Conservation (phyloP, 441 rosid genomes). For the Francoa sonchifolia region DNA sequence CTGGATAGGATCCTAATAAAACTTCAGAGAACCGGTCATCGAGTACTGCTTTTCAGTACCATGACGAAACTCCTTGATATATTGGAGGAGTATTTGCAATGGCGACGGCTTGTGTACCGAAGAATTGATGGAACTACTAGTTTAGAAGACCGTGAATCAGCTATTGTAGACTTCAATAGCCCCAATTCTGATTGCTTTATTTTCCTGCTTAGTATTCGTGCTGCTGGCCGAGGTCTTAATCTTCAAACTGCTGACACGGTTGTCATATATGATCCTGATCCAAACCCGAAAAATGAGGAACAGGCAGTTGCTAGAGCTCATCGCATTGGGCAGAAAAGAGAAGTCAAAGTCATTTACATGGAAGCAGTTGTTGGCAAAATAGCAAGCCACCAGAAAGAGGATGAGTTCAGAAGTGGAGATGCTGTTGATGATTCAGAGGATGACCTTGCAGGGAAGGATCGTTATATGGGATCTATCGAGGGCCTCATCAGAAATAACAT, state of each 20-base stretch:
- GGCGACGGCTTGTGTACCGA: constrained; percentile 85
- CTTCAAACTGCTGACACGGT: constrained; percentile 99
- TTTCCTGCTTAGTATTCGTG: constrained; percentile 96
- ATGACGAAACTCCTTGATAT: constrained; percentile 99
- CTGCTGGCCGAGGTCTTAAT: constrained; percentile 99
- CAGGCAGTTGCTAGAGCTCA: constrained; percentile 99
- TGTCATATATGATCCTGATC: constrained; percentile 97
- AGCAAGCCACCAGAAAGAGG: constrained; percentile 91
- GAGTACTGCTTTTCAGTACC: constrained; percentile 95
- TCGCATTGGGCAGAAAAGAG: constrained; percentile 96
- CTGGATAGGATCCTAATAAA: constrained; percentile 90
- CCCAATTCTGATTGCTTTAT: constrained; percentile 84
- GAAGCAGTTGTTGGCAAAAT: constrained; percentile 96
- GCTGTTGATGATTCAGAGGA: constrained; percentile 79
- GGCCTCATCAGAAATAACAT: constrained; percentile 97
- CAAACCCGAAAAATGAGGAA: constrained; percentile 99
- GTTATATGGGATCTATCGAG: constrained; percentile 97
- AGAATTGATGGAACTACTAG: constrained; percentile 99
- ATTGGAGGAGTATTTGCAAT: constrained; percentile 93
- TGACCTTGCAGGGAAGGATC: constrained; percentile 97
- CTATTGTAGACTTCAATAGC: constrained; percentile 92
- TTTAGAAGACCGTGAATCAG: constrained; percentile 98
- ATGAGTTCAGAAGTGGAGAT: constrained; percentile 82
- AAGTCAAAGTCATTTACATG: constrained; percentile 96
- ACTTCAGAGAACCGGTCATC: constrained; percentile 91